Percentiles rank a stretch among this genome's conserved stretches.
Conservation (phyloP, 371 early-diverging fungal species). For the Lichtheimia hyalospora region DNA sequence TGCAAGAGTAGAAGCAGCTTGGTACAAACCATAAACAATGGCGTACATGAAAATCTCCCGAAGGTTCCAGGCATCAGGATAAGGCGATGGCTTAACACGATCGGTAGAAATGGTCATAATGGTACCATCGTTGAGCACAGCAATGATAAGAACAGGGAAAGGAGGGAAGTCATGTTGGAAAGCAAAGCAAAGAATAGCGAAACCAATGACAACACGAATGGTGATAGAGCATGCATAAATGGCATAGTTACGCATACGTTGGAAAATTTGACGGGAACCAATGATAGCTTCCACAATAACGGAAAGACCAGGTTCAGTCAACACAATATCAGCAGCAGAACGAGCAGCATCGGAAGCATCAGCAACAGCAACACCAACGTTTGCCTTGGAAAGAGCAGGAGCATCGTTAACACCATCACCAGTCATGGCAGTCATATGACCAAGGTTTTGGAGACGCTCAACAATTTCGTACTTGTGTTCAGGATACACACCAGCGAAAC, state of each 20-base stretch:
- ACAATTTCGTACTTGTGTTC: constrained; percentile 92
- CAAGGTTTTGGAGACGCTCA: constrained; percentile 75
- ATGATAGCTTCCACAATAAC: constrained; percentile 61
- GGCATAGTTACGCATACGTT: constrained; percentile 58
- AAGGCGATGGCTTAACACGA: constrained; percentile 47
- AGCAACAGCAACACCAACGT: constrained; percentile 79
- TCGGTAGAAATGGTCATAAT: constrained; percentile 54
- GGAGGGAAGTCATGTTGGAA: constrained; percentile 56
- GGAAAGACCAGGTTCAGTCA: constrained; percentile 69
- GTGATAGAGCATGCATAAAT: constrained; percentile 55
- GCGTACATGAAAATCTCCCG: constrained; percentile 49
- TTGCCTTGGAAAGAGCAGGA: constrained; percentile 82
- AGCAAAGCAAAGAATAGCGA: constrained; percentile 50
- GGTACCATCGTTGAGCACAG: constrained; percentile 54
- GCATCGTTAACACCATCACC: constrained; percentile 96
- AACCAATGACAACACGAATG: constrained; percentile 55
- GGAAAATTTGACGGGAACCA: constrained; percentile 62
- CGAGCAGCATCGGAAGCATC: constrained; percentile 71
- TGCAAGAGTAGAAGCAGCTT: constrained; percentile 43
- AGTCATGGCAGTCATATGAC: constrained; percentile 83
- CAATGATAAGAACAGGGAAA: constrained; percentile 49
- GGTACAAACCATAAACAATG: constrained; percentile 47
- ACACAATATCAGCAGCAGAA: constrained; percentile 70
- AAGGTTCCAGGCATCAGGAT: constrained; percentile 51
- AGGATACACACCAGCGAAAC: constrained; percentile 87